These are phyloP conservation scores for Vaccinium macrocarpon DNA, from an alignment of 148 eudicot species.

Conservation along the genomic window DNA sequence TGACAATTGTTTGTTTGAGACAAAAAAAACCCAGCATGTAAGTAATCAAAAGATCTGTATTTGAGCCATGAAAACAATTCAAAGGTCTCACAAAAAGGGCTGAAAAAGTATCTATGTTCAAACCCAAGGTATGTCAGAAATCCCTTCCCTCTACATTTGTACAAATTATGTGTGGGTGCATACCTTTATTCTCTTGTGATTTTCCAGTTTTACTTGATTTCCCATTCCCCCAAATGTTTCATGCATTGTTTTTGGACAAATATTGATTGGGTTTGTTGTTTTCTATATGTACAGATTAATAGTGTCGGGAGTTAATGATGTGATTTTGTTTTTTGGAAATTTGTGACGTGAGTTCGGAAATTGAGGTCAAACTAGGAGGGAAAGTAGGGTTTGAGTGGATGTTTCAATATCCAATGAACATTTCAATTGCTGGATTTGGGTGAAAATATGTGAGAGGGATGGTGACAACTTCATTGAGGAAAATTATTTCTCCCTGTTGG, in stretches of 20 bases:
- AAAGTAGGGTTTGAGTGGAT: slow-evolving; percentile 14
- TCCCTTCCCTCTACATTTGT: neutral
- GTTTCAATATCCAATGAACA: slow-evolving; percentile 18
- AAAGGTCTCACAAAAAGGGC: slow-evolving; percentile 12
- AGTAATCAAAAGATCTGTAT: slow-evolving; percentile 15
- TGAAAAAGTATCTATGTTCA: neutral
- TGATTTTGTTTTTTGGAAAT: slow-evolving; percentile 12
- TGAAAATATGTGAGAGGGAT: slow-evolving; percentile 46
- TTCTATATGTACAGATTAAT: slow-evolving; percentile 32
- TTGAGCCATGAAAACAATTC: slow-evolving; percentile 16
- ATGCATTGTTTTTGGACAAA: neutral
- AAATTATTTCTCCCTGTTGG: slow-evolving; percentile 59
- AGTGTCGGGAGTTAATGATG: slow-evolving; percentile 34
- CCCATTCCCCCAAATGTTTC: neutral
- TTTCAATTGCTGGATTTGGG: slow-evolving; percentile 38
- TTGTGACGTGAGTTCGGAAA: slow-evolving; percentile 24
- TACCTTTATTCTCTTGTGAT: neutral
- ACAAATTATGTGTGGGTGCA: neutral
- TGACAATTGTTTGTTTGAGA: neutral
- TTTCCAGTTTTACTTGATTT: neutral
- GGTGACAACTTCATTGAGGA: slow-evolving; percentile 50
- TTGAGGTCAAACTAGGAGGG: slow-evolving; percentile 21
- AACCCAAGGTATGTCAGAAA: slow-evolving; percentile 16
- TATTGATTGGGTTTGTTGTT: slow-evolving; percentile 11
- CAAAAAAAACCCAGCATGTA: neutral